phyloP scores from a whole-genome alignment of 768 basidiomycete genomes.

The Leccinum olivaceopallidum region DNA sequence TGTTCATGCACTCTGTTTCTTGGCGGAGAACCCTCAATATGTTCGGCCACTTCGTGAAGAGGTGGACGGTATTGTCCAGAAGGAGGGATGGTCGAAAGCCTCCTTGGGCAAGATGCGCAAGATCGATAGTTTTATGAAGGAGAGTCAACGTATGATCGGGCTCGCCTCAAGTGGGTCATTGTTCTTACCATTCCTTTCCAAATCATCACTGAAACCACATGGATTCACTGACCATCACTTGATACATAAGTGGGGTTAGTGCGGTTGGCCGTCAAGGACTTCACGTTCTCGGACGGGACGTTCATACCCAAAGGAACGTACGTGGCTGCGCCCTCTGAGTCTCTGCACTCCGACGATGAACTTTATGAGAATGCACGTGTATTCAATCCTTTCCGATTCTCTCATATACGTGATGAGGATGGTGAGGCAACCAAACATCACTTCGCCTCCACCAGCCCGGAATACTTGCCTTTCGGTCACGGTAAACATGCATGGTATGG shows the following conservation, averaged over 20 bases:
- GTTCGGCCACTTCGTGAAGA: neutral
- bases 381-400: neutral
- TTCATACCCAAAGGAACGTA: neutral
- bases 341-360: neutral
- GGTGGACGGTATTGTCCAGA: neutral
- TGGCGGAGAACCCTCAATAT: neutral
- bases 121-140: neutral
- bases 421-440: neutral
- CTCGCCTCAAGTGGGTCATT: neutral
- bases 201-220: neutral
- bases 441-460: neutral
- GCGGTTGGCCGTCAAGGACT: constrained; percentile 33
- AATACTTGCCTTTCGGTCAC: neutral
- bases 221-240: neutral
- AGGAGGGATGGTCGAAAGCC: neutral
- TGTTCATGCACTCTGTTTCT: neutral
- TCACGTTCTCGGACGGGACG: constrained; percentile 35
- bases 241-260: constrained; percentile 26
- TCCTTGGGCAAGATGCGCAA: neutral
- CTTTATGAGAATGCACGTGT: neutral
- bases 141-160: neutral
- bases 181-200: neutral
- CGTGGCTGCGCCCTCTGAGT: neutral
- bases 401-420: neutral
- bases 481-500: neutral